Evolutionary conservation across 306 rosid species (phyloP).

Genomic region (Comarum palustre): DNA sequence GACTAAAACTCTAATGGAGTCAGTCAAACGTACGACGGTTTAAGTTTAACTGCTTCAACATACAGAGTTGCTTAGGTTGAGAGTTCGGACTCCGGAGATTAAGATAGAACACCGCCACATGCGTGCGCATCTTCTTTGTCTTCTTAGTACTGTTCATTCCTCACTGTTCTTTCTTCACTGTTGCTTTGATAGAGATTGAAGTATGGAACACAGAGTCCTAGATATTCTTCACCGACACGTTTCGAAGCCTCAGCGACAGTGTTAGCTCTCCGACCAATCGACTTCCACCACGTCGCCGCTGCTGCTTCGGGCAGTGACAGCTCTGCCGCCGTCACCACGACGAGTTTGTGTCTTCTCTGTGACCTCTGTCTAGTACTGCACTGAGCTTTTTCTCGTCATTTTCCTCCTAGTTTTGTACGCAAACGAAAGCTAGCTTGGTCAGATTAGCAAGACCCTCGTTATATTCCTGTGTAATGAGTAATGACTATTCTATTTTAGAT

Average conservation of each 20-base stretch:
- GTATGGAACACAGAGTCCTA: conserved; percentile 4
- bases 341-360: background rate
- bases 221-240: conserved; percentile 39
- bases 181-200: background rate
- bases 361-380: background rate
- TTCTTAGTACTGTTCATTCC: background rate
- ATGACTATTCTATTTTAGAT: background rate
- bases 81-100: background rate
- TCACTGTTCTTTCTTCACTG: background rate
- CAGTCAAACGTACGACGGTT: background rate
- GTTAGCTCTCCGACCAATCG: background rate
- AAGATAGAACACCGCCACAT: conserved; percentile 13
- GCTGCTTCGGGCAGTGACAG: background rate
- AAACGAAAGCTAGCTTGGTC: background rate
- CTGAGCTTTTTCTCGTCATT: background rate
- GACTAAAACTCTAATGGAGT: background rate
- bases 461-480: background rate
- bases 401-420: background rate
- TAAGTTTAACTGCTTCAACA: no score
- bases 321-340: background rate
- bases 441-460: background rate
- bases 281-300: conserved; percentile 28
- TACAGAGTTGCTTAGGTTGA: background rate
- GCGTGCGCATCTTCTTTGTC: background rate
- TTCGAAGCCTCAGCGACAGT: conserved; percentile 21